Evolutionary conservation across 2,329 filamentous ascomycete species (phyloP).

Genomic region (Calonectria pseudoreteaudii): DNA sequence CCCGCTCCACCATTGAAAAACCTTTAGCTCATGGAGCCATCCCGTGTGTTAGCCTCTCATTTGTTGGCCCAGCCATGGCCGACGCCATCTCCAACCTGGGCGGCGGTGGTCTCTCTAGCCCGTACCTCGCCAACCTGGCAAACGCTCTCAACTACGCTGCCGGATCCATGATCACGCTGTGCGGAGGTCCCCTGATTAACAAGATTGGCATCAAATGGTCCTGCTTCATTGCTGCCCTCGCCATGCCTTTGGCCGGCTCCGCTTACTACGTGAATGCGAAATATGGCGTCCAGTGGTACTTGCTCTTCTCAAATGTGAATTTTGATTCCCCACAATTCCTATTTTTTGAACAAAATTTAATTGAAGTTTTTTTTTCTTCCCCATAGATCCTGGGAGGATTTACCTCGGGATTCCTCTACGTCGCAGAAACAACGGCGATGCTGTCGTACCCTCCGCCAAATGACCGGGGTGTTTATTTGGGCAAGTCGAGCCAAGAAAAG

Average conservation of each 20-base stretch:
- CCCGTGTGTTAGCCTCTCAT: slow-evolving; percentile 17
- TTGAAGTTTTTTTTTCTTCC: not conserved
- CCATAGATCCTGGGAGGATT: slow-evolving; percentile 27
- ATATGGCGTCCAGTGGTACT: slow-evolving; percentile 45
- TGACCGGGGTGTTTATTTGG: slow-evolving; percentile 47
- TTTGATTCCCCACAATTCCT: not conserved
- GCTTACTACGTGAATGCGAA: slow-evolving; percentile 49
- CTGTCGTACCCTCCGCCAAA: slow-evolving; percentile 49
- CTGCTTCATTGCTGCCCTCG: slow-evolving; percentile 49
- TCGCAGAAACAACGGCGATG: slow-evolving; percentile 51
- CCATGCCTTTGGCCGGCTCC: slow-evolving; percentile 49
- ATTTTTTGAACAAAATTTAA: not conserved
- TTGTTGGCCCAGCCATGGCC: slow-evolving; percentile 23
- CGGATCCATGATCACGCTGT: slow-evolving; percentile 24
- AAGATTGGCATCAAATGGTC: slow-evolving; percentile 52
- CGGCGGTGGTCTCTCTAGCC: slow-evolving; percentile 20
- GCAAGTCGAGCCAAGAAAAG: not conserved
- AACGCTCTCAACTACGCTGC: slow-evolving; percentile 22
- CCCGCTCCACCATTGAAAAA: not conserved
- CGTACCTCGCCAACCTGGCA: slow-evolving; percentile 27
- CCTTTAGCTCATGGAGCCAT: not conserved
- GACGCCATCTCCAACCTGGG: slow-evolving; percentile 26
- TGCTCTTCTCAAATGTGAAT: slow-evolving; percentile 43
- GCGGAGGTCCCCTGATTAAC: slow-evolving; percentile 53
- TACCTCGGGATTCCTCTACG: slow-evolving; percentile 45